Percentiles rank a stretch among this genome's conserved stretches.
Evolutionary conservation across 495 filamentous ascomycete genomes (phyloP).

Genomic region (Penicillium maclennaniae): DNA sequence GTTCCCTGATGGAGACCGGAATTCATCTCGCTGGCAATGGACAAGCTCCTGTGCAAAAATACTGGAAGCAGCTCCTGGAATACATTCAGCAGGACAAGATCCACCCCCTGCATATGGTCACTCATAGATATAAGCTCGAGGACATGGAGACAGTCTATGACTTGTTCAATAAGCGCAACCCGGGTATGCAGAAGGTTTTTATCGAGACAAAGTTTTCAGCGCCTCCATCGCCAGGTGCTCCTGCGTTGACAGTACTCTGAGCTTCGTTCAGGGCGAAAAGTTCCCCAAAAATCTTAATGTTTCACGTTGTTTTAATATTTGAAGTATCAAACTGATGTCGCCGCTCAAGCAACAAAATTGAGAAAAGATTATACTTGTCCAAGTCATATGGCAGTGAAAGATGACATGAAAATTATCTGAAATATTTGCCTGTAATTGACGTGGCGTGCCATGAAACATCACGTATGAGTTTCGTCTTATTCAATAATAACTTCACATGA

Average conservation of each 20-base stretch:
- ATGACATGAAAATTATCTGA: too few relatives aligned
- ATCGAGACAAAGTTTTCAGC: slow-evolving; percentile 58
- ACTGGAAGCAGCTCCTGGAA: slow-evolving; percentile 66
- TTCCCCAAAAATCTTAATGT: background rate
- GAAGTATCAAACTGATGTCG: background rate
- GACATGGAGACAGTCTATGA: slow-evolving; percentile 65
- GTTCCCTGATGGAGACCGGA: slow-evolving; percentile 74
- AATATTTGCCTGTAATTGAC: too few relatives aligned
- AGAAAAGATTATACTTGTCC: background rate
- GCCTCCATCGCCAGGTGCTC: slow-evolving; percentile 47
- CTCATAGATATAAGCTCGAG: slow-evolving; percentile 64
- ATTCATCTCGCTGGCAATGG: slow-evolving; percentile 74
- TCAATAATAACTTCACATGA: too few relatives aligned
- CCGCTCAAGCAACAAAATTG: background rate
- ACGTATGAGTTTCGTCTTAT: too few relatives aligned
- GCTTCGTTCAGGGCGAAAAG: background rate
- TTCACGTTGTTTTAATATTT: background rate
- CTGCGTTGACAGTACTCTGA: slow-evolving; percentile 36
- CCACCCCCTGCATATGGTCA: slow-evolving; percentile 68
- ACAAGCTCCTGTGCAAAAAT: slow-evolving; percentile 74
- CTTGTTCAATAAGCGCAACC: slow-evolving; percentile 62
- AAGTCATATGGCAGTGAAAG: background rate
- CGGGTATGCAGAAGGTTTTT: slow-evolving; percentile 63
- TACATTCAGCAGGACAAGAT: slow-evolving; percentile 62
- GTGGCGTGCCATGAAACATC: too few relatives aligned